Percentiles rank a stretch among this genome's conserved stretches.
phyloP scores from a whole-genome alignment of 345 rosid genomes.

The Camelina neglecta region DNA sequence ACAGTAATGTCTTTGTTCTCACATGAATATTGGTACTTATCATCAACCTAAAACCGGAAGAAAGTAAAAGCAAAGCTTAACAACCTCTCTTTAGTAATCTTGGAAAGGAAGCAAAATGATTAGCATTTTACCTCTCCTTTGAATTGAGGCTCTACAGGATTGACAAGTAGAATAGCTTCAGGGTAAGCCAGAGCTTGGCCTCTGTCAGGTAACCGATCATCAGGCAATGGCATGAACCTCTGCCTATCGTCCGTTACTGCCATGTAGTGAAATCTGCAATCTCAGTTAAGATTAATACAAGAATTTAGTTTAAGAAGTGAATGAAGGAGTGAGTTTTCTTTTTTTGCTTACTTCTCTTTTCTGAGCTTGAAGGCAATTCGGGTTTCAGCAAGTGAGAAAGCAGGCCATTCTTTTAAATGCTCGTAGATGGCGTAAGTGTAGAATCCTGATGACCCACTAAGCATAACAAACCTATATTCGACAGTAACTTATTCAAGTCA shows the following conservation, averaged over 20 bases:
- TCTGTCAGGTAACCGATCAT: constrained; percentile 66
- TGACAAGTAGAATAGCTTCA: constrained; percentile 81
- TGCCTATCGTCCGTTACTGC: constrained; percentile 87
- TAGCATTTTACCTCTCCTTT: constrained; percentile 60
- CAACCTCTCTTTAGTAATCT: background rate
- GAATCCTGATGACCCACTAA: constrained; percentile 76
- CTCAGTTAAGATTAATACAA: background rate
- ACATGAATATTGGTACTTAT: constrained; percentile 85
- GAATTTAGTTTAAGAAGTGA: background rate
- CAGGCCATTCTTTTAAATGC: constrained; percentile 81
- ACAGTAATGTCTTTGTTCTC: constrained; percentile 71
- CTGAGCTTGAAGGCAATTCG: constrained; percentile 83
- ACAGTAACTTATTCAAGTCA: background rate
- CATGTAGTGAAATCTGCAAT: constrained; percentile 82
- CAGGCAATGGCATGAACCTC: constrained; percentile 88
- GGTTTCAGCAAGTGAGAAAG: constrained; percentile 72
- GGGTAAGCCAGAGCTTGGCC: constrained; percentile 75
- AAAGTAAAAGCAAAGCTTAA: background rate
- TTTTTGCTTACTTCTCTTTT: constrained; percentile 67
- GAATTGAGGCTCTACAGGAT: constrained; percentile 69
- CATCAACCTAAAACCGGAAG: constrained; percentile 67
- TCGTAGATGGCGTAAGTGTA: constrained; percentile 87
- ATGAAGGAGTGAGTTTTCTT: background rate
- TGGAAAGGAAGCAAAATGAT: background rate
- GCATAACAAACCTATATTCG: constrained; percentile 68